Base-by-base conservation (phyloP, 2,329 filamentous ascomycete species). In the Venturiaceae sp. region DNA sequence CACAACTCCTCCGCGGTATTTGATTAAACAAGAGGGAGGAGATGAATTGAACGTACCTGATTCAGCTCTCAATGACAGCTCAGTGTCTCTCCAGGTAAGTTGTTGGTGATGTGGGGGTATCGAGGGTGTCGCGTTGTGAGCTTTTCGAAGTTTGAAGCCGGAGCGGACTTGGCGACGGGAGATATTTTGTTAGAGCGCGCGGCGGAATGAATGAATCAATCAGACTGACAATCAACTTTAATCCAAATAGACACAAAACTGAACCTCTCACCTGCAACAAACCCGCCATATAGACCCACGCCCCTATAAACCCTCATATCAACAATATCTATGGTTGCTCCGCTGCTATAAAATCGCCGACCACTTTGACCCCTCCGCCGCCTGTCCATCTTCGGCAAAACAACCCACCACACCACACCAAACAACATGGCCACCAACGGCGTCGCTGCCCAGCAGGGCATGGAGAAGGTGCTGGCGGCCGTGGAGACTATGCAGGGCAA, bases 401-500 rank as follows among this genome's bases (percentile, higher is more conserved):
- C 36, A 13, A 13, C n/a, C n/a, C n/a, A n/a, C n/a, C n/a, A n/a
- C n/a, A n/a, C n/a, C n/a, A 14, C 23, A 32, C 23, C 39, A 9
- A 60, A 63, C 65, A 75, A 62, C 71, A 92, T 92, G 88, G 85
- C 88, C 66, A 73, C 78, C 68, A 85, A 84, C 72, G 78, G 79
- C 66, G 84, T 80, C 71, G 77, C 79, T 65, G 75, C 79, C 64
- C 81, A 84, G 72, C 84, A 87, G 75, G 82, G 83, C 73, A 95
- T 94, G 75, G 83, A 84, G 74, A 88, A 90, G 63, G 90, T 99
- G 66, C 80, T 97, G 66, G 85, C 87, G 65, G 94, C 92, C 63
- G 86, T 97, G 75, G 83, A 86, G 70, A 94, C 92, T 63, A 96
- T 99, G 92, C 86, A 91, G 71, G 88, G 87, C 3, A 61, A 55